Percentiles rank a stretch among this genome's conserved stretches.
These are phyloP conservation scores for Podospora tetraspora DNA, from an alignment of 495 filamentous ascomycete species.

Conservation along the genomic window DNA sequence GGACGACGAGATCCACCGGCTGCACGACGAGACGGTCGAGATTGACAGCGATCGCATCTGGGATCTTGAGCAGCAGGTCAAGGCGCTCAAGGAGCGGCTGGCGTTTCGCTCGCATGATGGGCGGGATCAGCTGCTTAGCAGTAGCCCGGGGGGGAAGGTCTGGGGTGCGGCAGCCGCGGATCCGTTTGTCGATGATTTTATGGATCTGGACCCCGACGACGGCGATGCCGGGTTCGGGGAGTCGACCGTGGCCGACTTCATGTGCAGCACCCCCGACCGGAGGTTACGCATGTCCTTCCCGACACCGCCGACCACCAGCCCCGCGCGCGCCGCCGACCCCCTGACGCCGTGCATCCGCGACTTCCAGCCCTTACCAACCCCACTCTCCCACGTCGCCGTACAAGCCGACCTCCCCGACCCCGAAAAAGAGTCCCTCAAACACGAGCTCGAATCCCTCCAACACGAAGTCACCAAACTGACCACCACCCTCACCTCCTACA, in stretches of 20 bases:
- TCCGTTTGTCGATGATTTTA: slow-evolving; percentile 39
- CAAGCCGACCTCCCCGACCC: slow-evolving; percentile 39
- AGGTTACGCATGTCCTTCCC: slow-evolving; percentile 37
- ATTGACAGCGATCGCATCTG: slow-evolving; percentile 39
- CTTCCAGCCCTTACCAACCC: slow-evolving; percentile 4
- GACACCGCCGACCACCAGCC: slow-evolving; percentile 47
- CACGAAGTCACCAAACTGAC: slow-evolving; percentile 38
- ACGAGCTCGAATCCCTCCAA: slow-evolving; percentile 36
- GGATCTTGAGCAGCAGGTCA: slow-evolving; percentile 41
- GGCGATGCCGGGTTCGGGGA: slow-evolving; percentile 35
- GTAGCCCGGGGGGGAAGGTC: slow-evolving; percentile 25
- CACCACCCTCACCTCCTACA: slow-evolving; percentile 34
- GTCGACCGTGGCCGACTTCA: slow-evolving; percentile 34
- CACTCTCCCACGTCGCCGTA: slow-evolving; percentile 23
- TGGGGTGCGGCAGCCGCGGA: slow-evolving; percentile 42
- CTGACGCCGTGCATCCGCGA: slow-evolving; percentile 35
- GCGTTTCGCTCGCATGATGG: slow-evolving; percentile 21
- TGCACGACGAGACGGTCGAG: slow-evolving; percentile 47
- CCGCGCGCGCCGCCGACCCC: slow-evolving; percentile 21
- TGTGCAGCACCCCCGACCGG: slow-evolving; percentile 40
- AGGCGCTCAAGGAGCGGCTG: slow-evolving; percentile 28
- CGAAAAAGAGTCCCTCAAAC: slow-evolving; percentile 38
- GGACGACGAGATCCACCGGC: slow-evolving; percentile 43
- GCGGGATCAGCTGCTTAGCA: slow-evolving; percentile 22
- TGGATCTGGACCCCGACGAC: slow-evolving; percentile 31